These are phyloP conservation scores for Kurtzmaniella quercitrusa DNA, from an alignment of 1,139 yeast genomes.

Conservation along the genomic window DNA sequence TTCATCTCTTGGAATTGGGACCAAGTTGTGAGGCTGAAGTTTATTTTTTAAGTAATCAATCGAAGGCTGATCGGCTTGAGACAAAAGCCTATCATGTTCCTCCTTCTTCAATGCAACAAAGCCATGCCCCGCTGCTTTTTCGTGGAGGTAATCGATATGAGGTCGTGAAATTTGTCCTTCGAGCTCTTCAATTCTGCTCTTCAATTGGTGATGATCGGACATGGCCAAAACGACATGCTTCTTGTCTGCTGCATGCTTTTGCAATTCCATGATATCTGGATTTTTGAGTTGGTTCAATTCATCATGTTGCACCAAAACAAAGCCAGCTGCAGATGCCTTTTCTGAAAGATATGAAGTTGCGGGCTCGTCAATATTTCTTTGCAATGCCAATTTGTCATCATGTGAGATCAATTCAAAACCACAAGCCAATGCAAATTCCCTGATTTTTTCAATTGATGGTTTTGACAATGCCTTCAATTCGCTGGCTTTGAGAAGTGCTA, in stretches of 20 bases:
- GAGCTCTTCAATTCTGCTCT: conserved; percentile 2
- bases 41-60: conserved; percentile 19
- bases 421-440: conserved; percentile 13
- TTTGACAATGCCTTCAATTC: conserved; percentile 15
- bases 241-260: background rate
- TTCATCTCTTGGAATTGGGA: conserved; percentile 18
- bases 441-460: conserved; percentile 22
- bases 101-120: conserved; percentile 11
- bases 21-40: conserved; percentile 19
- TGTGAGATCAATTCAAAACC: background rate
- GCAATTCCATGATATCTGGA: conserved; percentile 9
- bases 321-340: conserved; percentile 15
- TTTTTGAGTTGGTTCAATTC: conserved; percentile 8
- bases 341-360: conserved; percentile 12
- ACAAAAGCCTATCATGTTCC: conserved; percentile 9
- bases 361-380: conserved; percentile 14
- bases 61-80: conserved; percentile 20
- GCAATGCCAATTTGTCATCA: background rate
- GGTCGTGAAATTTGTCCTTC: conserved; percentile 17
- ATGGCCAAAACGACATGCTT: background rate
- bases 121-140: conserved; percentile 14
- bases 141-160: conserved; percentile 17
- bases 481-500: conserved; percentile 12
- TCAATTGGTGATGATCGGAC: conserved; percentile 1
- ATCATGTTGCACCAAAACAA: conserved; percentile 8